These are phyloP conservation scores for Ustilago tritici DNA, from an alignment of 1,284 basidiomycete genomes.

Conservation along the genomic window DNA sequence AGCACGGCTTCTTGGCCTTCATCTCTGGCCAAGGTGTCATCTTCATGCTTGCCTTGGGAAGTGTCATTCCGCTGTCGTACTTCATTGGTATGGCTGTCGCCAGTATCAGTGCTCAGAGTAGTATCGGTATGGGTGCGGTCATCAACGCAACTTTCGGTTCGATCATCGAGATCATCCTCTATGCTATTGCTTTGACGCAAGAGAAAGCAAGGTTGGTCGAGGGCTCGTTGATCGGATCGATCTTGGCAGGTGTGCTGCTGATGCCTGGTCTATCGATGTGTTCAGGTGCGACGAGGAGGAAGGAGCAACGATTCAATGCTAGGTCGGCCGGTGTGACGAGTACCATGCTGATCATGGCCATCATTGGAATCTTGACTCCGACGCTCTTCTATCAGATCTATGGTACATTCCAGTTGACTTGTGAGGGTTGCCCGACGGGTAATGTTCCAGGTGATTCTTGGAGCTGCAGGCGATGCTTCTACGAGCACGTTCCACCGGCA, in stretches of 20 bases:
- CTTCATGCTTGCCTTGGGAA: conserved; percentile 86
- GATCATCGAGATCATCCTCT: conserved; percentile 96
- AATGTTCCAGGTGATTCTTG: conserved; percentile 72
- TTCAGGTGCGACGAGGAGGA: conserved; percentile 88
- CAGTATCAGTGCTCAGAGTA: conserved; percentile 95
- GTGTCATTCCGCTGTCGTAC: conserved; percentile 96
- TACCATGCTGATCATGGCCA: conserved; percentile 99
- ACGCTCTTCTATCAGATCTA: conserved; percentile 99
- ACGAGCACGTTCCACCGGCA: conserved; percentile 91
- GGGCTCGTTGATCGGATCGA: conserved; percentile 91
- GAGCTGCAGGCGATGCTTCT: conserved; percentile 92
- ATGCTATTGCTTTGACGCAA: conserved; percentile 86
- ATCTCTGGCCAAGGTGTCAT: conserved; percentile 83
- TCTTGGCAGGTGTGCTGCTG: conserved; percentile 92
- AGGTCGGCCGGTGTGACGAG: conserved; percentile 98
- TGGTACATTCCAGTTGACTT: conserved; percentile 95
- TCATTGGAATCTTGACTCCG: conserved; percentile 94
- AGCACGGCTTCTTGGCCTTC: conserved; percentile 75
- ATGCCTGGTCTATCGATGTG: conserved; percentile 99
- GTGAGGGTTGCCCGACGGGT: conserved; percentile 82
- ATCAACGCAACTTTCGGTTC: conserved; percentile 99
- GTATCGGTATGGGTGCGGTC: conserved; percentile 99
- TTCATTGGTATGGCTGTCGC: conserved; percentile 99
- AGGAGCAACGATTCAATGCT: conserved; percentile 98
- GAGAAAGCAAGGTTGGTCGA: conserved; percentile 94